Base-by-base conservation (phyloP, 768 basidiomycete species). In the Auricularia cornea region DNA sequence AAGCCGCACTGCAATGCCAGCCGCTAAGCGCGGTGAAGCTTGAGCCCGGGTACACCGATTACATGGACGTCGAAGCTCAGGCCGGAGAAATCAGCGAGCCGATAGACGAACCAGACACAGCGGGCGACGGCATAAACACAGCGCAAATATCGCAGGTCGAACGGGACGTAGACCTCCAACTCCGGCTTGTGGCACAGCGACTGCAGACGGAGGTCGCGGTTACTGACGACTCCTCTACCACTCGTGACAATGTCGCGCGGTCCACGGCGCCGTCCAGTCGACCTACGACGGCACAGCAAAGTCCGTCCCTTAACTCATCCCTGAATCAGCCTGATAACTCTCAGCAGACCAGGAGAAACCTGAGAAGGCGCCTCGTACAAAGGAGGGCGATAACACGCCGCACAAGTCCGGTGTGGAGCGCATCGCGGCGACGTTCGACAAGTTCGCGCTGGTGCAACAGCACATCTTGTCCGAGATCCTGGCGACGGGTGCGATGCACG, bases 371-470 rank as follows among this genome's bases (percentile, higher is more conserved):
- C 6, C 62, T 30, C 48, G 31, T 48, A n/a, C 56, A 57, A 35
- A 51, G 57, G 61, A 33, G 30, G 63, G 59, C 2, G 48, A 31
- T 14, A 63, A 48, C 6, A 26, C 44, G 16, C 54, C 63, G 28
- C 29, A 41, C n/a, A 60, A 62, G 4, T 66, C 63, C 6, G 63
- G 62, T 14, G 59, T 62, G 14, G 54, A 62, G 28, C 29, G 60
- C 20, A 61, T 67, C 23, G 40, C 30, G 33, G 51, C 61, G 14
- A 61, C 66, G 5, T 68, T 67, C 32, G 61, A 67, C 26, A 62
- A 64, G 31, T 71, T 70, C 64, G 59, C 65, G 18, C 48, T 63
- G 3, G 60, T 62, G 3, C 70, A 71, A 51, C 66, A 70, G 29
- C 65, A 66, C 26, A 62, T 71, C 32, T 60, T 71, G 32, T 59